Evolutionary conservation across 352 stramenopile species (phyloP).

Genomic region (Pythium apleroticum): DNA sequence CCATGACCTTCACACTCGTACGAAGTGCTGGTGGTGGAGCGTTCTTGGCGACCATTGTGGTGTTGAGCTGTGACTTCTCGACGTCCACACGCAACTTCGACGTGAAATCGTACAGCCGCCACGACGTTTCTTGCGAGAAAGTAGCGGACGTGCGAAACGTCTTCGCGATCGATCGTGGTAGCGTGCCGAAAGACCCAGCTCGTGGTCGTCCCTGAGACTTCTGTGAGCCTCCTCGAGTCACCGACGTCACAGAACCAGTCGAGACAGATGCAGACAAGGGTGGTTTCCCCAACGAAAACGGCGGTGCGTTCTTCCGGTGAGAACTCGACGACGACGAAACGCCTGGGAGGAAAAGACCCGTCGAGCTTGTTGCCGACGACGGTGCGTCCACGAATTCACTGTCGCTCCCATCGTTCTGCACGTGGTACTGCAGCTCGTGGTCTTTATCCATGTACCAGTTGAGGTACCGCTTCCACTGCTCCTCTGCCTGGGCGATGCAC

Average conservation of each 20-base stretch:
- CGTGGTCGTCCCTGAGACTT: constrained; percentile 29
- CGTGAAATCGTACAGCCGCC: constrained; percentile 75
- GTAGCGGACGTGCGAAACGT: constrained; percentile 74
- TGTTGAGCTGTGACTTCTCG: constrained; percentile 49
- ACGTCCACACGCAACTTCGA: constrained; percentile 73
- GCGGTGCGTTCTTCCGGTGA: constrained; percentile 9
- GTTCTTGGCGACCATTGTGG: constrained; percentile 27
- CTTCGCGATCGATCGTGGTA: constrained; percentile 78
- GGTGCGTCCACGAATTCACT: constrained; percentile 5
- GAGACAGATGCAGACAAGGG: constrained; percentile 18
- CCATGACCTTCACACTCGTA: constrained; percentile 69
- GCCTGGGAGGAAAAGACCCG: background rate
- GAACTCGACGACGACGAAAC: background rate
- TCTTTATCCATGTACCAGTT: constrained; percentile 88
- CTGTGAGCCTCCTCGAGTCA: constrained; percentile 9
- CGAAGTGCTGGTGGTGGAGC: constrained; percentile 57
- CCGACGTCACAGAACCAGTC: constrained; percentile 16
- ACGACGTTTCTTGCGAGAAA: constrained; percentile 76
- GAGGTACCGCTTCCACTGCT: constrained; percentile 85
- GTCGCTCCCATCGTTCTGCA: constrained; percentile 7
- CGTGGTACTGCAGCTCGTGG: constrained; percentile 28
- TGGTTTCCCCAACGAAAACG: constrained; percentile 18
- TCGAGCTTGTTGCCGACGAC: background rate
- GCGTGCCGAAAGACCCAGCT: constrained; percentile 64
- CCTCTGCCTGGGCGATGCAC: constrained; percentile 80